phyloP scores from a whole-genome alignment of 75 land plant species.

The Azolla pinnata region DNA sequence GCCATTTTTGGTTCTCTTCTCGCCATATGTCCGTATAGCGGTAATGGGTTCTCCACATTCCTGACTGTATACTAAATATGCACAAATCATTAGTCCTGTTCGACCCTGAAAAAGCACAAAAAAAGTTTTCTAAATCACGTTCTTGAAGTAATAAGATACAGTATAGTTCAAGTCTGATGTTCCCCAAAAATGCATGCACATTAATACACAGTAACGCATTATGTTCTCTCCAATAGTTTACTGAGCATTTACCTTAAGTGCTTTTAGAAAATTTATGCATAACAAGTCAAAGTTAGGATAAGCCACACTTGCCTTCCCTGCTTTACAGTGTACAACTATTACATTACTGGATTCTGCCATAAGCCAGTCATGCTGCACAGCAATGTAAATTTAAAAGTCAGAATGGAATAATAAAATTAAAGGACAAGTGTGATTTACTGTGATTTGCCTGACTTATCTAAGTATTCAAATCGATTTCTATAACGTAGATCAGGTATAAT shows the following conservation, averaged over 20 bases:
- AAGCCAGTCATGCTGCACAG: conserved; percentile 21
- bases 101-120: too few species aligned
- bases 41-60: conserved; percentile 12
- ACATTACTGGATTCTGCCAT: conserved; percentile 13
- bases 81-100: conserved; percentile 23
- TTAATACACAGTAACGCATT: too few species aligned
- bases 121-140: not conserved
- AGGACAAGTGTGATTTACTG: not conserved
- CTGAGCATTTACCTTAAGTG: too few species aligned
- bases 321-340: conserved; percentile 19
- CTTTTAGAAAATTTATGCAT: too few species aligned
- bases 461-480: too few species aligned
- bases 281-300: too few species aligned
- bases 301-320: conserved; percentile 13
- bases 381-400: not conserved
- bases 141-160: too few species aligned
- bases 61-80: conserved; percentile 11
- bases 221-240: too few species aligned
- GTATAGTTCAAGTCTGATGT: too few species aligned
- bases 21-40: conserved; percentile 11
- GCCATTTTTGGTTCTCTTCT: conserved; percentile 14
- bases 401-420: not conserved
- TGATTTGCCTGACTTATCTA: too few species aligned
- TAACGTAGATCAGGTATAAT: too few species aligned
- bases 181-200: too few species aligned